These are phyloP conservation scores for Linnemannia schmuckeri DNA, from an alignment of 192 early-diverging fungal genomes.

Conservation along the genomic window DNA sequence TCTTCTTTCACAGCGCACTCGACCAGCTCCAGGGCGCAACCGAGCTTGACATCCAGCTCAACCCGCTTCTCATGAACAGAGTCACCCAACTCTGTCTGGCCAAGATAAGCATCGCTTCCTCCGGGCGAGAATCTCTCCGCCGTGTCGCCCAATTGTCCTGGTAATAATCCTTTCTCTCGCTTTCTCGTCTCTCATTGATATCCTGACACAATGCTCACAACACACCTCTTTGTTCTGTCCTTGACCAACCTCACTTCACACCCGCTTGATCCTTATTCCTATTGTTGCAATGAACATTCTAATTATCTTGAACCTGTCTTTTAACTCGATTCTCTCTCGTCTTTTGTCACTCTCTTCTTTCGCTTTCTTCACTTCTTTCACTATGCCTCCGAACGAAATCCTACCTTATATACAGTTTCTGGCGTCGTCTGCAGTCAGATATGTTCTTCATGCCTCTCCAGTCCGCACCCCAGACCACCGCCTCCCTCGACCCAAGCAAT, in stretches of 20 bases:
- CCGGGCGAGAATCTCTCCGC: conserved; percentile 21
- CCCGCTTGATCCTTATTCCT: not conserved
- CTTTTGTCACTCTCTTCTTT: not conserved
- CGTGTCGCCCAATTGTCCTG: conserved; percentile 16
- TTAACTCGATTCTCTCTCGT: conserved; percentile 1
- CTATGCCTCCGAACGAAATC: not conserved
- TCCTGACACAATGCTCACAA: not conserved
- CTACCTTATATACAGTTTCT: not conserved
- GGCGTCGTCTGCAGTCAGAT: conserved; percentile 24
- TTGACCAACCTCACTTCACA: not conserved
- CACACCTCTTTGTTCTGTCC: not conserved
- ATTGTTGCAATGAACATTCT: not conserved
- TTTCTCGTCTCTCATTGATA: not conserved
- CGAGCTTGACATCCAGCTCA: conserved; percentile 17
- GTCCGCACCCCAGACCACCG: conserved; percentile 6
- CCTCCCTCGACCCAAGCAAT: conserved; percentile 9
- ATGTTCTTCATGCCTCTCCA: conserved; percentile 20
- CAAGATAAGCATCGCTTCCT: conserved; percentile 30
- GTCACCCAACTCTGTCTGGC: conserved; percentile 19
- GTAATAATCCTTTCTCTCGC: conserved; percentile 10
- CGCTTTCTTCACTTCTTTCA: conserved; percentile 1
- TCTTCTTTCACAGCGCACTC: conserved; percentile 17
- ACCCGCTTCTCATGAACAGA: conserved; percentile 13
- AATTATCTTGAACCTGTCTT: not conserved
- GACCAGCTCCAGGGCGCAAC: conserved; percentile 19